Evolutionary conservation across 2,329 filamentous ascomycete species (phyloP), one percentile per base, ranked within the genome.

Genomic region (Didymella arachidicola): DNA sequence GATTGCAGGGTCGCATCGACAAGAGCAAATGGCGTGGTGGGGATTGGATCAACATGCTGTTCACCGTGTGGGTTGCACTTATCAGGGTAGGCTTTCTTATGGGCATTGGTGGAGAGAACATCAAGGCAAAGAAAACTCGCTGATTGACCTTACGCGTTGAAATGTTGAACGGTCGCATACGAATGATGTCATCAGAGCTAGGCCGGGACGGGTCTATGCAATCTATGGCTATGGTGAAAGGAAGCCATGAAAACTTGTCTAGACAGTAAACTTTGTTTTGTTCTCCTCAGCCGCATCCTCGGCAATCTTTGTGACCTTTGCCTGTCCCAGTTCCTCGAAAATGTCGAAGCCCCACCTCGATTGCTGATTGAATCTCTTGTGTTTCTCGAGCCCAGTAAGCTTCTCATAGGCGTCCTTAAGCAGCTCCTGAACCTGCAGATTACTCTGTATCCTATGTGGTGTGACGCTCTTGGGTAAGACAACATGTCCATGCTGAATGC

Each of bases 401-500:
- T 85, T 81, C 62, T 83, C 81, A 45, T 93, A 77, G 78, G 94
- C 91, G 43, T 91, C 89, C 7, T 84, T 82, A 3, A 85, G 87
- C 74, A 95, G 79, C 53, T 85, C 80, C 85, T 92, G 86, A 16
- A 70, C 63, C 72, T 89, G 84, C 67, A 87, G 89, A 82, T 96
- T 95, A 62, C 80, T 85, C 77, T 89, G 82, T 71, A 96, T 92
- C 36, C 91, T 85, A 53, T 81, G 81, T 64, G 87, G 84, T 63
- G 86, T 92, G 54, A 93, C 89, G 50, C 86, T 90, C 83, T 96
- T 96, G 65, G 92, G 91, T 69, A 96, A 90, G 48, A 96, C 91
- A 62, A 87, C 89, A 81, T 89, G 92, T 59, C 89, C 91, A 74
- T 91, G 87, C 73, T 89, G 86, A 57, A 94, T 79, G 61, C 91